Evolutionary conservation across 2,329 filamentous ascomycete genomes (phyloP).

Genomic region (Colletotrichum nymphaeae): DNA sequence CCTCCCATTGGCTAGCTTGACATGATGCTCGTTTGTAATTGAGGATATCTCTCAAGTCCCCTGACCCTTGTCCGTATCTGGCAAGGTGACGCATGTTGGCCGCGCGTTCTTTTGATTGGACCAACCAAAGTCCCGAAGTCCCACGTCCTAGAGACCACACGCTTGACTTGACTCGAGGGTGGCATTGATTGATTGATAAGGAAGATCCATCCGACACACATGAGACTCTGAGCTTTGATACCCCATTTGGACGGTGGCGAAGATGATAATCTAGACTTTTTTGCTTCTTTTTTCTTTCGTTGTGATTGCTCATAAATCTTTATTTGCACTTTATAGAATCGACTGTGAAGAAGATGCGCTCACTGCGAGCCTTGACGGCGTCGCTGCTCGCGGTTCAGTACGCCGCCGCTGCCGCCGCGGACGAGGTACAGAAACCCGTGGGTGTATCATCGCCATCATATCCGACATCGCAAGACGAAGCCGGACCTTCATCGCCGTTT

Average conservation of each 20-base stretch:
- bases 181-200: conserved; percentile 17
- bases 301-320: too few species aligned
- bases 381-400: neutral
- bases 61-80: conserved; percentile 22
- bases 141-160: too few species aligned
- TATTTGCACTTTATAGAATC: too few species aligned
- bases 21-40: neutral
- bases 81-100: conserved; percentile 30
- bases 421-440: conserved; percentile 16
- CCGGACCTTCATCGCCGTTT: neutral
- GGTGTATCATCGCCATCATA: neutral
- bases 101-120: conserved; percentile 32
- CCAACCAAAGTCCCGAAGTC: conserved; percentile 2
- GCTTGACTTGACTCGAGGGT: conserved; percentile 21
- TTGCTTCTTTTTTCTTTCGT: neutral
- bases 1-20: neutral
- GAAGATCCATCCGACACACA: neutral
- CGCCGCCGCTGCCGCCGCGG: neutral
- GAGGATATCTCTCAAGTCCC: neutral
- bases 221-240: conserved; percentile 6
- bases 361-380: neutral
- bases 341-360: neutral
- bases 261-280: neutral
- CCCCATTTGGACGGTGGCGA: conserved; percentile 2
- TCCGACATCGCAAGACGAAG: neutral